Percentiles rank a stretch among this genome's conserved stretches.
phyloP scores from a whole-genome alignment of 257 asterid genomes.

The Hygrophila difformis region DNA sequence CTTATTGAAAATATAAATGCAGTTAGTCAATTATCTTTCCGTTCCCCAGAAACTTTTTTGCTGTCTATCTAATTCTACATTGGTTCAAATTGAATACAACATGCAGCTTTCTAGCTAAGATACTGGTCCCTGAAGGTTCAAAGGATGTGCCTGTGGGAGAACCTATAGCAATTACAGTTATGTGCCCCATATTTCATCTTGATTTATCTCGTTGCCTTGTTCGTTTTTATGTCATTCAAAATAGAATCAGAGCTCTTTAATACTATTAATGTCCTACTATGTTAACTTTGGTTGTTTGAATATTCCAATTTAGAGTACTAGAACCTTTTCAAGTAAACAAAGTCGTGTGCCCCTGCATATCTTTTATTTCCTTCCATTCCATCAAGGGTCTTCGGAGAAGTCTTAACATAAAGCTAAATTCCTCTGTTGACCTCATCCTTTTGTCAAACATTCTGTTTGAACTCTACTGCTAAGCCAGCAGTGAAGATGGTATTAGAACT shows the following conservation, averaged over 20 bases:
- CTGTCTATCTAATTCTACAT: constrained; percentile 2
- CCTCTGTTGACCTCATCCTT: constrained; percentile 8
- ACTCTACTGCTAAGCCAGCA: constrained; percentile 7
- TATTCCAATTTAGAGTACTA: constrained; percentile 12
- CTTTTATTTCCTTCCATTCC: constrained; percentile 10
- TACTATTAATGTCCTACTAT: constrained; percentile 10
- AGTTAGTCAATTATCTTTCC: no score
- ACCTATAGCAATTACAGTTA: constrained; percentile 95
- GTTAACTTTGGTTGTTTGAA: constrained; percentile 9
- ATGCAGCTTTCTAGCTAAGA: constrained; percentile 85
- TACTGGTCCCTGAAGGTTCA: constrained; percentile 92
- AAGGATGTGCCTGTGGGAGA: constrained; percentile 97
- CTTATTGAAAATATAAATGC: background rate
- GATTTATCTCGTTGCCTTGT: background rate
- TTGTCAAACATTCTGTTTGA: background rate
- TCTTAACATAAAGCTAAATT: constrained; percentile 1
- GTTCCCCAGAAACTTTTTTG: background rate
- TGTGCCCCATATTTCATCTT: no score
- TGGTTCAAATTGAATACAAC: constrained; percentile 14
- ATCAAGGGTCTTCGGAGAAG: constrained; percentile 10
- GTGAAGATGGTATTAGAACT: constrained; percentile 6
- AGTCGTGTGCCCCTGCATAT: constrained; percentile 8
- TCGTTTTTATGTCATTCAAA: constrained; percentile 18
- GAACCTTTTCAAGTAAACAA: constrained; percentile 14
- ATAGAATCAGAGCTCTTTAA: constrained; percentile 6